Evolutionary conservation across 352 stramenopile genomes (phyloP), one percentile per base, ranked within the genome.

Genomic region (Phytophthora constricta): DNA sequence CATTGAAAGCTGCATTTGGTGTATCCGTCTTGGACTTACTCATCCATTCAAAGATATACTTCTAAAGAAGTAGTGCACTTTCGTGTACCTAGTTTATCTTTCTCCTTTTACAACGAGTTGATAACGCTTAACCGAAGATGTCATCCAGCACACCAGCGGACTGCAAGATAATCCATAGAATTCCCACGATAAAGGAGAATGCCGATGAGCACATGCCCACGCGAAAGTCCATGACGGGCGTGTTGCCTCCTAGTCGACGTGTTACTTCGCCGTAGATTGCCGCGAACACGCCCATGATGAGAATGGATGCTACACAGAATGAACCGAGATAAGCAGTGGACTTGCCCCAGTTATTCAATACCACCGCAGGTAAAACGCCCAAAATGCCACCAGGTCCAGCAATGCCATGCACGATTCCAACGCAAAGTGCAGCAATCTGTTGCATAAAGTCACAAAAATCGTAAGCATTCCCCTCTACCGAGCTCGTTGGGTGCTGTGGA

Each of bases 251-350:
- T 26, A 82, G 48, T 13, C 76, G 78, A 16, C 71, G 70, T 26
- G 81, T 90, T 37, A 77, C 46, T 49, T 85, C 81, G 27, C 91
- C 88, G 65, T 95, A 96, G 4, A 89, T 58, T 8, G 78, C 74
- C 4, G 91, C 86, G 77, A 96, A 97, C 4, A 77, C 71, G 33
- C 88, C 91, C 88, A 97, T 97, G 45, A 91, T 90, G 27, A 96
- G 54, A 39, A 89, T 96, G 31, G 73, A 91, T 7, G 77, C 77
- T n/a, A 91, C 23, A 52, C 89, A 97, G 76, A 97, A 97, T 10
- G 80, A 90, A 0, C 62, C 76, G 5, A 97, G 65, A 74, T 97
- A 97, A 22, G 89, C 48, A 10, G 74, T 63, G 25, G 86, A 90
- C 26, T 92, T 79, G 58, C 48, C 49, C 63, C 66, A 79, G 62